Conservation (phyloP, 2,329 filamentous ascomycete genomes). For the Domatiomyces globalis region DNA sequence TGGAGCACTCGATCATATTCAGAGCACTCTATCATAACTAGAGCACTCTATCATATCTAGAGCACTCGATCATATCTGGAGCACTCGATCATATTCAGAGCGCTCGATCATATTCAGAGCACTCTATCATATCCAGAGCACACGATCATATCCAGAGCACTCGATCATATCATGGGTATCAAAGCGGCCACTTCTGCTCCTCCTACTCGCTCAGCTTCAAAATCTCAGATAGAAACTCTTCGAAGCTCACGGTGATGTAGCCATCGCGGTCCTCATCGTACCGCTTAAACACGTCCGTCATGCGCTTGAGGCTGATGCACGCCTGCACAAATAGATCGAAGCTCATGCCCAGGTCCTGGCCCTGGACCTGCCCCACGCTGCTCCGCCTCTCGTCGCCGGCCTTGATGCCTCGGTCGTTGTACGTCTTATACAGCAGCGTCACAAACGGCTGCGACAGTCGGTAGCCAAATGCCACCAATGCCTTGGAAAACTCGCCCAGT, state of each 20-base stretch:
- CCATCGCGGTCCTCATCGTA: conserved; percentile 96
- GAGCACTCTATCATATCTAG: too few species aligned
- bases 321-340: conserved; percentile 97
- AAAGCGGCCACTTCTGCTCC: too few species aligned
- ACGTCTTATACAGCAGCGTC: conserved; percentile 70
- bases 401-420: conserved; percentile 44
- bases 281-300: conserved; percentile 99
- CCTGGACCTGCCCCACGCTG: conserved; percentile 31
- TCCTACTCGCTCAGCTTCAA: conserved; percentile 15
- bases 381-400: conserved; percentile 16
- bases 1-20: too few species aligned
- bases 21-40: too few species aligned
- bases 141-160: too few species aligned
- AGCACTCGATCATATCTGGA: too few species aligned
- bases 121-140: too few species aligned
- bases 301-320: conserved; percentile 89
- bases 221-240: conserved; percentile 53
- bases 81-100: too few species aligned
- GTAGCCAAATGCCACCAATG: conserved; percentile 86
- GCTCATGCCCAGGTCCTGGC: conserved; percentile 50
- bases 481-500: conserved; percentile 74
- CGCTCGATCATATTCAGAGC: too few species aligned
- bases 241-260: conserved; percentile 71
- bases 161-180: too few species aligned
- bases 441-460: conserved; percentile 74